Percentiles rank a stretch among this genome's conserved stretches.
phyloP scores from a whole-genome alignment of 2,329 filamentous ascomycete genomes.

The Allantophomopsis cytisporea region DNA sequence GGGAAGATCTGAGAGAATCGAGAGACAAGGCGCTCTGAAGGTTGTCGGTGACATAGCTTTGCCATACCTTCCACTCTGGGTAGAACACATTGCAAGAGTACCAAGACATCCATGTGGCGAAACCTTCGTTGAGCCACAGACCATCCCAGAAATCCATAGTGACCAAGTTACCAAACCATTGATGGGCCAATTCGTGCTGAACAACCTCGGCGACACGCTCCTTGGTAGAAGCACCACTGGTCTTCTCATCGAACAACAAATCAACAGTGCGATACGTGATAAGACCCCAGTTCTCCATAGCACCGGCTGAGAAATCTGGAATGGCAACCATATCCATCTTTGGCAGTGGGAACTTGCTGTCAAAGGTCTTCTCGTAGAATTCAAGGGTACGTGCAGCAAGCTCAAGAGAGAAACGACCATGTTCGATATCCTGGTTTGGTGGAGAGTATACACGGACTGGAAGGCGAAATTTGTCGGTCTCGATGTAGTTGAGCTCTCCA shows the following conservation, averaged over 20 bases:
- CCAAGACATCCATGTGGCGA: conserved; percentile 88
- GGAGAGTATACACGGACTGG: conserved; percentile 92
- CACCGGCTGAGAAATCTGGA: conserved; percentile 87
- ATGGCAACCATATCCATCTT: conserved; percentile 98
- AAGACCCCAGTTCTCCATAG: conserved; percentile 98
- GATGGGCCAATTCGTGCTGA: conserved; percentile 91
- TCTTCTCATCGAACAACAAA: conserved; percentile 82
- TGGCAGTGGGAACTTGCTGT: conserved; percentile 71
- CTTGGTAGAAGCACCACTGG: conserved; percentile 76
- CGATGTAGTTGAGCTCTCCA: conserved; percentile 85
- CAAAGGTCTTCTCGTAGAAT: conserved; percentile 94
- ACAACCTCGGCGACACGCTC: conserved; percentile 91
- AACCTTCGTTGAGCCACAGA: conserved; percentile 89
- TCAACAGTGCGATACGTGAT: conserved; percentile 92
- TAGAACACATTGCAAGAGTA: conserved; percentile 92
- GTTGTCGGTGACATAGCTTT: conserved; percentile 87
- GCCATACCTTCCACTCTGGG: conserved; percentile 97
- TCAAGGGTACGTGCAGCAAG: conserved; percentile 79
- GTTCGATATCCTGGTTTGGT: conserved; percentile 77
- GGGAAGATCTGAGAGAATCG: conserved; percentile 85
- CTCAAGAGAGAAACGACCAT: conserved; percentile 80
- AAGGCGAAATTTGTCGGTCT: conserved; percentile 82
- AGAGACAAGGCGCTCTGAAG: conserved; percentile 77
- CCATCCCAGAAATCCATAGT: conserved; percentile 99
- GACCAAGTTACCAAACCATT: conserved; percentile 96